Conservation (phyloP, 371 early-diverging fungal genomes). For the Chytridium lagenaria region DNA sequence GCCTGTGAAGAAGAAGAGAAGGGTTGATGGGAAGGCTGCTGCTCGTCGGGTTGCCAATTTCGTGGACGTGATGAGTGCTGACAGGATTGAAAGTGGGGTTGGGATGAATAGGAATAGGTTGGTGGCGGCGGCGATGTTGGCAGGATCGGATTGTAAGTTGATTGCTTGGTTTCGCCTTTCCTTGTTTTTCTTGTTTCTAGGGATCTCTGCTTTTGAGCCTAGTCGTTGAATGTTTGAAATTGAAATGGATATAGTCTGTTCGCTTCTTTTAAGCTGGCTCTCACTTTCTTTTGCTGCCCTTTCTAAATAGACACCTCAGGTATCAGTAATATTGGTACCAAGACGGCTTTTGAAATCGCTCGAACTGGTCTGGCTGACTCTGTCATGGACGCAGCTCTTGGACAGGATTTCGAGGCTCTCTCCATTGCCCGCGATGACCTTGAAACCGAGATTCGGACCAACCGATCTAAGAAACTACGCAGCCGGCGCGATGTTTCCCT, state of each 20-base stretch:
- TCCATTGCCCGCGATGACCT: not conserved
- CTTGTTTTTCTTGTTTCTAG: no score
- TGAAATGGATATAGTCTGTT: not conserved
- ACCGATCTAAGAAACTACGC: not conserved
- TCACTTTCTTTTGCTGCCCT: not conserved
- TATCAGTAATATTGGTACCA: not conserved
- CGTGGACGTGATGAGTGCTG: constrained; percentile 14
- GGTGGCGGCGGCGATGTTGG: constrained; percentile 19
- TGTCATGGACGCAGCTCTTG: not conserved
- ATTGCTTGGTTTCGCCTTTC: not conserved
- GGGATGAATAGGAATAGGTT: constrained; percentile 13
- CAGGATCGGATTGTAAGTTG: constrained; percentile 21
- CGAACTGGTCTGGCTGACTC: not conserved
- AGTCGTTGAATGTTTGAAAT: no score
- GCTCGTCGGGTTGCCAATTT: not conserved
- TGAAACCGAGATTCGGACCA: not conserved
- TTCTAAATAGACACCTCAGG: not conserved
- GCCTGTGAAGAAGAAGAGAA: not conserved
- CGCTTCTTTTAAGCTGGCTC: not conserved
- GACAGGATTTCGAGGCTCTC: not conserved
- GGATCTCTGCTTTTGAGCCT: no score
- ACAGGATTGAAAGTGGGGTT: not conserved
- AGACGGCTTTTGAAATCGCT: constrained; percentile 4
- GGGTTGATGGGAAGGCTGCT: not conserved
- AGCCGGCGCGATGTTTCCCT: not conserved